Conservation (phyloP, 2,329 filamentous ascomycete species). For the Neurospora sp. region DNA sequence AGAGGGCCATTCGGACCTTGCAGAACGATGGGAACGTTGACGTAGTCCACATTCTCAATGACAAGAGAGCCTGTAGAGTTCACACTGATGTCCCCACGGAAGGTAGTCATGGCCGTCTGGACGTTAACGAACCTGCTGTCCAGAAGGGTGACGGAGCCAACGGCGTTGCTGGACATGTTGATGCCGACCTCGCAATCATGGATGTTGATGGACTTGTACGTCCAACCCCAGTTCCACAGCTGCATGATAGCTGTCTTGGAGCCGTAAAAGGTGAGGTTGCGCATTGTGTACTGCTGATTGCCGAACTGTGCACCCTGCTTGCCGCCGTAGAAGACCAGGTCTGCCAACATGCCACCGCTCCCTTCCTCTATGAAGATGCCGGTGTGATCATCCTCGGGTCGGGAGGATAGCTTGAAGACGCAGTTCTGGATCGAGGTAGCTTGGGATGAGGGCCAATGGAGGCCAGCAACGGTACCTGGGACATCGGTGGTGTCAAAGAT, state of each 20-base stretch:
- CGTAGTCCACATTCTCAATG: constrained; percentile 38
- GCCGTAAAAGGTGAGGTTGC: constrained; percentile 55
- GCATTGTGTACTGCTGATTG: constrained; percentile 62
- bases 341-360: constrained; percentile 57
- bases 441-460: constrained; percentile 64
- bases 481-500: constrained; percentile 46
- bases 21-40: constrained; percentile 24
- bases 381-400: constrained; percentile 37
- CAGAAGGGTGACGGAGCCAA: constrained; percentile 66
- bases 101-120: constrained; percentile 57
- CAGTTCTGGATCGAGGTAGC: constrained; percentile 52
- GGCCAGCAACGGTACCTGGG: constrained; percentile 34
- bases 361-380: constrained; percentile 57
- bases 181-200: constrained; percentile 55
- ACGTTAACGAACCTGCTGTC: constrained; percentile 64
- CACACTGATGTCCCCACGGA: constrained; percentile 28
- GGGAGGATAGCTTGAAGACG: constrained; percentile 40
- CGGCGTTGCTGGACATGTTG: constrained; percentile 53
- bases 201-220: constrained; percentile 56
- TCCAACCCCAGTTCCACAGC: constrained; percentile 71
- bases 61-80: constrained; percentile 33
- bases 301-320: constrained; percentile 47
- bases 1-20: constrained; percentile 34
- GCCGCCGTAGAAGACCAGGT: constrained; percentile 63
- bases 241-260: constrained; percentile 58